phyloP scores from a whole-genome alignment of 495 filamentous ascomycete species.

The Aspergillus sparsus region DNA sequence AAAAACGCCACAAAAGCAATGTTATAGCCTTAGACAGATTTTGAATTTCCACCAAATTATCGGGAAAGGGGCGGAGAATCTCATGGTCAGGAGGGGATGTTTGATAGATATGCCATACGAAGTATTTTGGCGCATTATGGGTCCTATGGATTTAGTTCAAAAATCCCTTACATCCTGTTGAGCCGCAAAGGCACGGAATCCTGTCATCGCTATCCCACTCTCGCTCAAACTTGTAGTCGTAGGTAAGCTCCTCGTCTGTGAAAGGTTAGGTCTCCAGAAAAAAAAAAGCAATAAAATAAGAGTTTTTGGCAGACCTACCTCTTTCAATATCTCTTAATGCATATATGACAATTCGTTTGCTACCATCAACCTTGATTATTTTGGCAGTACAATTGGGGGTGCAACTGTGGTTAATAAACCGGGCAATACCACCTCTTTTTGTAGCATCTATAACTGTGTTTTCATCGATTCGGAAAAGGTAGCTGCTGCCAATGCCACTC shows the following conservation, averaged over 20 bases:
- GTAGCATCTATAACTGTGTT: slow-evolving; percentile 97
- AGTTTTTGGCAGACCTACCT: slow-evolving; percentile 61
- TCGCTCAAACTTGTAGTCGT: slow-evolving; percentile 99
- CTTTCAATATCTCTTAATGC: slow-evolving; percentile 90
- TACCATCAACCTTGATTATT: slow-evolving; percentile 99
- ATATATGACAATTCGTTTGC: slow-evolving; percentile 98
- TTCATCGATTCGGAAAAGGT: slow-evolving; percentile 97
- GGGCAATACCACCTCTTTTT: slow-evolving; percentile 94
- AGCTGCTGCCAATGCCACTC: slow-evolving; percentile 95
- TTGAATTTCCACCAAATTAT: slow-evolving; percentile 4
- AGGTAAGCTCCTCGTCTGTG: slow-evolving; percentile 95
- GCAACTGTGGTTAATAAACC: slow-evolving; percentile 99
- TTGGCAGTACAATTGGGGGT: slow-evolving; percentile 98
- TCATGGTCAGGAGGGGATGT: not conserved
- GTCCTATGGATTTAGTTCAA: slow-evolving; percentile 68
- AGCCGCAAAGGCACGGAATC: slow-evolving; percentile 95
- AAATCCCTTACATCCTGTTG: slow-evolving; percentile 95
- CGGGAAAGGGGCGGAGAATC: not conserved
- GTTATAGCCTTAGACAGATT: slow-evolving; percentile 9
- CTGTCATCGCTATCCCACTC: slow-evolving; percentile 93
- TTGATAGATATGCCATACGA: not conserved
- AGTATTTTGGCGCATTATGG: not conserved
- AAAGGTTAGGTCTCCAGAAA: slow-evolving; percentile 43
- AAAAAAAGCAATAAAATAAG: not conserved
- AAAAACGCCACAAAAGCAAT: slow-evolving; percentile 11